These are phyloP conservation scores for Solanum appendiculatum DNA, from an alignment of 257 asterid species.

Conservation along the genomic window DNA sequence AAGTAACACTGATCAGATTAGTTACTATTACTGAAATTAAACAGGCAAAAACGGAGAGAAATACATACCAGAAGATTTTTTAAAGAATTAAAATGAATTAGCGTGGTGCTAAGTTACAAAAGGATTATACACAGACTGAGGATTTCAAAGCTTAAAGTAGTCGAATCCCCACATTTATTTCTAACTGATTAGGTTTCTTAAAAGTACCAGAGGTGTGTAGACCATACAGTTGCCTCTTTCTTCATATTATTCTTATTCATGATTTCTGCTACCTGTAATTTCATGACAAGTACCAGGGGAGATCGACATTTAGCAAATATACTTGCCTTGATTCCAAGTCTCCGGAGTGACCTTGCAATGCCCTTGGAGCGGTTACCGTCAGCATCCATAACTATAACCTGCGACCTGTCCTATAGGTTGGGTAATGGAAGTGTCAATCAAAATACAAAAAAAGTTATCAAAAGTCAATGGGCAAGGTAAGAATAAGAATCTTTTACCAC, in stretches of 20 bases:
- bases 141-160: not conserved
- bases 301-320: not conserved
- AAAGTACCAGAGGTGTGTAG: not conserved
- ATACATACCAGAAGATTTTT: not conserved
- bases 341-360: constrained; percentile 70
- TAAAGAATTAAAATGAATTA: not conserved
- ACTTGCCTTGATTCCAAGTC: constrained; percentile 82
- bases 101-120: not conserved
- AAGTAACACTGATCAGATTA: not conserved
- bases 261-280: not conserved
- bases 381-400: constrained; percentile 86
- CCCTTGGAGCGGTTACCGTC: constrained; percentile 79
- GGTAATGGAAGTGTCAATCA: not conserved
- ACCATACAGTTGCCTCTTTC: not conserved
- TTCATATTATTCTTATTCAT: not conserved
- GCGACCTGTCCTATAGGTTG: constrained; percentile 56
- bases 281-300: not conserved
- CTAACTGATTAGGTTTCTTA: not conserved
- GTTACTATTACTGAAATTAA: not conserved
- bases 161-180: not conserved
- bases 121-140: not conserved
- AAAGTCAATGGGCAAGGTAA: not conserved
- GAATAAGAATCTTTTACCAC: not conserved
- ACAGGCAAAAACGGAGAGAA: not conserved
- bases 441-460: not conserved